Base-by-base conservation (phyloP, 1,139 yeast species). In the Taiozyma sp. region DNA sequence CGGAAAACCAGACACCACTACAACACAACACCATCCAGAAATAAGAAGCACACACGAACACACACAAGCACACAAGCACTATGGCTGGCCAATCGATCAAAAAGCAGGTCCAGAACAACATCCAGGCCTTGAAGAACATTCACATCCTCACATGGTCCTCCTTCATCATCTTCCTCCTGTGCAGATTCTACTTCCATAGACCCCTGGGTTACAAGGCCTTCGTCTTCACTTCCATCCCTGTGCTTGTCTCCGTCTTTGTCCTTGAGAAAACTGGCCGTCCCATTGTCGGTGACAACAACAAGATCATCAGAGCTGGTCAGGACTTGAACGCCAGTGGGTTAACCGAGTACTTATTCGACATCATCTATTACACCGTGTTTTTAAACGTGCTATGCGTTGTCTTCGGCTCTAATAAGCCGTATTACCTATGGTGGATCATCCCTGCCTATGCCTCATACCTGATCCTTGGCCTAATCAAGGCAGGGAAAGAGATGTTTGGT, bases 341-440 rank as follows among this genome's bases (percentile, higher is more conserved):
- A 44, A 84, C 84, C 23, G 96, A 89, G 66, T 87, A 86, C 70
- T 70, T 87, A 70, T 85, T 85, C 63, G 96, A 89, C 64, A 69
- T 87, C 24, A 73, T 89, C 51, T 88, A 88, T 63, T 68, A 87
- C 49, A 87, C 96, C 1, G 77, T 88, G 77, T 62, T 78, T 16
- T 73, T 84, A 56, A 83, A 83, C 58, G 51, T 84, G 0, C 68
- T 86, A 48, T 78, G 83, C 69, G 64, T 81, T 14, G 23, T 81
- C 0, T 66, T 80, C 43, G 89, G 90, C 8, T 65, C 79, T 30
- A 81, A 79, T 65, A 76, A 77, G 60, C 80, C 83, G 9, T 87
- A 91, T 90, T 78, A 78, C 59, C 79, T 82, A 12, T 88, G 90
- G 90, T 79, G 76, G 67, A 66, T 67, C 4, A 67, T 80, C 29